Conservation (phyloP, 805 yeast species). For the Yarrowia hollandica region DNA sequence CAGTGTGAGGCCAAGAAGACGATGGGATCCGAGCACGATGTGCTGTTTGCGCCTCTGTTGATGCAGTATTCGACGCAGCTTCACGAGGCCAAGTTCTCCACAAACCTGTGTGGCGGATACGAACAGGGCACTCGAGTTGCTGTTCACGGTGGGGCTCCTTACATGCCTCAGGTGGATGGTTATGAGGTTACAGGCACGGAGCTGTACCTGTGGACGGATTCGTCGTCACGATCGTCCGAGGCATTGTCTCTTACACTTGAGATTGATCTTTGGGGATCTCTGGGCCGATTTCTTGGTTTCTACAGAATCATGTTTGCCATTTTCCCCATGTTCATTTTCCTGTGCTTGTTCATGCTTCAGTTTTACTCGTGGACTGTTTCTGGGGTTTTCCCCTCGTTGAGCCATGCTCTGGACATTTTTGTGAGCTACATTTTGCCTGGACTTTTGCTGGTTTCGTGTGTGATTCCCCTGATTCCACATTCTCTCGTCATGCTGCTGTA, state of each 20-base stretch:
- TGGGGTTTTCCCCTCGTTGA: constrained; percentile 48
- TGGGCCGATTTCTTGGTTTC: constrained; percentile 65
- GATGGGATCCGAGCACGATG: constrained; percentile 26
- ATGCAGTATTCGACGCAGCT: constrained; percentile 20
- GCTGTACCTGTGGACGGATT: constrained; percentile 37
- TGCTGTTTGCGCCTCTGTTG: constrained; percentile 18
- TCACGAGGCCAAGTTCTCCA: constrained; percentile 20
- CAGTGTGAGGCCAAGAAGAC: constrained; percentile 25
- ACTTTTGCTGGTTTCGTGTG: constrained; percentile 37
- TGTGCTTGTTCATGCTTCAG: constrained; percentile 57
- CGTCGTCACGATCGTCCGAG: constrained; percentile 15
- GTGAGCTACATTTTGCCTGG: constrained; percentile 38
- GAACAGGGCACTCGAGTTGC: constrained; percentile 37
- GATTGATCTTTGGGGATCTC: constrained; percentile 57
- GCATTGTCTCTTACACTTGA: constrained; percentile 35
- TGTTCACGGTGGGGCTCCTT: constrained; percentile 72
- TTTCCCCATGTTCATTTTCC: constrained; percentile 60
- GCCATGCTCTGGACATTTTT: constrained; percentile 48
- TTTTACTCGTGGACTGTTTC: constrained; percentile 45
- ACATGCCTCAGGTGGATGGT: constrained; percentile 49
- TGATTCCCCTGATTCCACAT: constrained; percentile 37
- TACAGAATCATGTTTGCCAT: constrained; percentile 72
- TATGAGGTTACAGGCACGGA: constrained; percentile 32
- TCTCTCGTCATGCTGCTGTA: constrained; percentile 1
- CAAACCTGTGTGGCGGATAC: constrained; percentile 4